These are phyloP conservation scores for Cymbidium sinense DNA, from an alignment of 106 monocot species.

Conservation along the genomic window DNA sequence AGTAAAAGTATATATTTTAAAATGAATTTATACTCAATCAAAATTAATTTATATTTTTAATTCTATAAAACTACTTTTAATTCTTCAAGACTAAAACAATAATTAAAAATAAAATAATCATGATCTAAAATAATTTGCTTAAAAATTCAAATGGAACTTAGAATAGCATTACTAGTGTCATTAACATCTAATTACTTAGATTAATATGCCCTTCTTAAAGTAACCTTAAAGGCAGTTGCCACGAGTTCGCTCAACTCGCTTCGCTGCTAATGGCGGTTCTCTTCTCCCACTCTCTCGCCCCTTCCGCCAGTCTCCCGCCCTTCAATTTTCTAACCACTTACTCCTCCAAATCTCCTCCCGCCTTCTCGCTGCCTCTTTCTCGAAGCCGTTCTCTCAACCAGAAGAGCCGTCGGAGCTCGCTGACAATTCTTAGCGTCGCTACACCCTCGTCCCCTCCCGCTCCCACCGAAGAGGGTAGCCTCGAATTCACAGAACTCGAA, in stretches of 20 bases:
- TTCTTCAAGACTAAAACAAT: too few relatives aligned
- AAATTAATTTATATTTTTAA: background rate
- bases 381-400: background rate
- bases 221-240: too few relatives aligned
- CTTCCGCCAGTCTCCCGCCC: background rate
- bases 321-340: background rate
- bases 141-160: too few relatives aligned
- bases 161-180: too few relatives aligned
- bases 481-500: conserved; percentile 10
- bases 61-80: background rate
- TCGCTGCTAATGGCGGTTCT: background rate
- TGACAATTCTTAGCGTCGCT: conserved; percentile 19
- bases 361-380: background rate
- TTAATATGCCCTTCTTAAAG: background rate
- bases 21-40: background rate
- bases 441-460: conserved; percentile 30
- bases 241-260: background rate
- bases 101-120: too few relatives aligned
- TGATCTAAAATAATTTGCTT: too few relatives aligned
- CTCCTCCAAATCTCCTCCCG: background rate
- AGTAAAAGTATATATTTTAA: too few relatives aligned
- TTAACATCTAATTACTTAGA: background rate
- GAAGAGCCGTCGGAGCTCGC: background rate
- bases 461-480: conserved; percentile 4
- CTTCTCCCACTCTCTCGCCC: background rate